Conservation (phyloP, 169 alveolate species). For the Eimeria acervulina region DNA sequence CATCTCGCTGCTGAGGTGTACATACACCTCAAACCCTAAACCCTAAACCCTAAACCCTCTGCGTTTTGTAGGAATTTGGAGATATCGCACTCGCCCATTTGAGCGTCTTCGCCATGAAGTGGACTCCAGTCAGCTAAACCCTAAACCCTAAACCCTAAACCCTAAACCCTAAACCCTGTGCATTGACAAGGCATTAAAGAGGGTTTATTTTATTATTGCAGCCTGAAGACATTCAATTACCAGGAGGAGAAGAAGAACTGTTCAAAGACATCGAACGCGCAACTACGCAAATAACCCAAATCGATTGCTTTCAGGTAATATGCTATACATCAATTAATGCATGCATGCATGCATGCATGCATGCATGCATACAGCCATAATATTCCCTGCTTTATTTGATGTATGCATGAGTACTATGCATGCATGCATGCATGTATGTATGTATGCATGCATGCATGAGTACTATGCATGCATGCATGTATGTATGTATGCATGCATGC, state of each 20-base stretch:
- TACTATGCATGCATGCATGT: background rate
- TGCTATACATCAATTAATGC: no score
- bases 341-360: background rate
- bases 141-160: no score
- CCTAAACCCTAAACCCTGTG: no score
- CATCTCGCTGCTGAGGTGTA: no score
- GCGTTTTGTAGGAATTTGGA: no score
- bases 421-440: background rate
- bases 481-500: background rate
- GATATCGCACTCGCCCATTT: no score
- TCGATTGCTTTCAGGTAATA: slow-evolving; percentile 26
- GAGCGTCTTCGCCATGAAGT: no score
- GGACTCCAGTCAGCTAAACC: no score
- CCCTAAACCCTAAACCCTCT: no score
- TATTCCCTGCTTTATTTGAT: background rate
- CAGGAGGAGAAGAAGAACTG: background rate
- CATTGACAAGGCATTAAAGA: no score
- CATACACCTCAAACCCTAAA: no score
- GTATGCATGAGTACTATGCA: background rate
- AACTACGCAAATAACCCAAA: background rate
- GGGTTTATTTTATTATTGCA: background rate
- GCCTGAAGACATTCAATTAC: background rate
- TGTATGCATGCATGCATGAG: background rate
- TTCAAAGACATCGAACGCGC: background rate
- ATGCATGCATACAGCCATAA: background rate